Base-by-base conservation (phyloP, 2,329 filamentous ascomycete species). In the Trichoderma guizhouense region DNA sequence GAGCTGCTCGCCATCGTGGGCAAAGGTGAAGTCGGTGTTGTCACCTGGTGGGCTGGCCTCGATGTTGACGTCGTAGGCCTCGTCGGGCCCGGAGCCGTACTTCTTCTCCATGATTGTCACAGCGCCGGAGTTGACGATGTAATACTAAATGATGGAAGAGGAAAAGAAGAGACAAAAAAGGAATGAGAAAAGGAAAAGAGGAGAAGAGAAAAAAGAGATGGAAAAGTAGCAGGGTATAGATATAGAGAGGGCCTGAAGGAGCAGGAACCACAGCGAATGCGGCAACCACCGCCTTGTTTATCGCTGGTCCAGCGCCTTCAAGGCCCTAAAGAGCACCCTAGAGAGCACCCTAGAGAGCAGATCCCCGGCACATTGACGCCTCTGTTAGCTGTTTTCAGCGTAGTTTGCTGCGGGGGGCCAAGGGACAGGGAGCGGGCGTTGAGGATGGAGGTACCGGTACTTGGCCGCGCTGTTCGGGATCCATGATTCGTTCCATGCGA, bases 1-100 rank as follows among this genome's bases (percentile, higher is more conserved):
- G 4, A 89, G 83, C 76, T 88, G 86, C 61, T 83, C 80, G 28
- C 82, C 74, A 53, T 83, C 76, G 15, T 75, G 71, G 18, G 81
- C 79, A 24, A 86, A 81, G 63, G 79, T 78, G 72, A 78, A 80
- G 74, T 83, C 81, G 66, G 76, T 73, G 15, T 62, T 73, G 39
- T 77, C 74, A 69, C 70, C 74, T 9, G 74, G 74, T 12, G 62
- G 39, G 57, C 74, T 75, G 71, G 61, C 75, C 75, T 81, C 79
- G 55, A 72, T 67, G 72, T 79, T 75, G 74, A 75, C 62, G 72
- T 75, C 75, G 73, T 74, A 77, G 75, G 74, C 76, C 69, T 76
- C 72, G 43, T 74, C 72, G 65, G 66, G 58, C 53, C 61, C 66
- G 30, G 69, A 66, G 43, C 69, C 65, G 43, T 63, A 72, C 24